phyloP scores from a whole-genome alignment of 75 land plant species.

The Sequoia sempervirens region DNA sequence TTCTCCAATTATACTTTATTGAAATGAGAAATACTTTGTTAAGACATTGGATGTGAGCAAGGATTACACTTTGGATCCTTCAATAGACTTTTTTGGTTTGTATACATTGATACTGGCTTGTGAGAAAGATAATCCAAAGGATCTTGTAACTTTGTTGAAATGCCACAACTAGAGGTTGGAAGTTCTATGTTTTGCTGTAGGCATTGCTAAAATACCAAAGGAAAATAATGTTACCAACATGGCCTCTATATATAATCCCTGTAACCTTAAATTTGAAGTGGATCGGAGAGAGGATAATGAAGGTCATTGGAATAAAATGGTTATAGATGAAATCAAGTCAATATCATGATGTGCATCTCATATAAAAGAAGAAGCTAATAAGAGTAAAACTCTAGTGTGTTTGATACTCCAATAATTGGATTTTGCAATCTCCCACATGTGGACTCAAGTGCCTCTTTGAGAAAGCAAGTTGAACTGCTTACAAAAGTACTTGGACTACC shows the following conservation, averaged over 20 bases:
- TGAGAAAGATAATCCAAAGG: slow-evolving; percentile 52
- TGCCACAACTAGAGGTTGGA: slow-evolving; percentile 65
- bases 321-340: slow-evolving; percentile 69
- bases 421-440: too few relatives aligned
- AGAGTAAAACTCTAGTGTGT: slow-evolving; percentile 38
- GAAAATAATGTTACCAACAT: not conserved
- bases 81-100: slow-evolving; percentile 65
- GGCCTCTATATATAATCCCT: slow-evolving; percentile 2
- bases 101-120: slow-evolving; percentile 68
- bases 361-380: slow-evolving; percentile 47
- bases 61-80: slow-evolving; percentile 37
- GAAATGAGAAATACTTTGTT: slow-evolving; percentile 42
- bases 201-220: slow-evolving; percentile 32
- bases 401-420: too few relatives aligned
- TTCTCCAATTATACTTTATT: slow-evolving; percentile 56
- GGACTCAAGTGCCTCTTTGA: too few relatives aligned
- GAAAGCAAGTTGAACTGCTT: too few relatives aligned
- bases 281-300: slow-evolving; percentile 26
- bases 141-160: slow-evolving; percentile 44
- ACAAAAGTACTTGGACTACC: too few relatives aligned
- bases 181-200: slow-evolving; percentile 55
- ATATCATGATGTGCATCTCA: slow-evolving; percentile 50
- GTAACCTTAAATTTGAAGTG: slow-evolving; percentile 22
- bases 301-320: slow-evolving; percentile 31
- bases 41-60: slow-evolving; percentile 12